Evolutionary conservation across 495 filamentous ascomycete species (phyloP).

Genomic region (Staphylotrichum longicolle): DNA sequence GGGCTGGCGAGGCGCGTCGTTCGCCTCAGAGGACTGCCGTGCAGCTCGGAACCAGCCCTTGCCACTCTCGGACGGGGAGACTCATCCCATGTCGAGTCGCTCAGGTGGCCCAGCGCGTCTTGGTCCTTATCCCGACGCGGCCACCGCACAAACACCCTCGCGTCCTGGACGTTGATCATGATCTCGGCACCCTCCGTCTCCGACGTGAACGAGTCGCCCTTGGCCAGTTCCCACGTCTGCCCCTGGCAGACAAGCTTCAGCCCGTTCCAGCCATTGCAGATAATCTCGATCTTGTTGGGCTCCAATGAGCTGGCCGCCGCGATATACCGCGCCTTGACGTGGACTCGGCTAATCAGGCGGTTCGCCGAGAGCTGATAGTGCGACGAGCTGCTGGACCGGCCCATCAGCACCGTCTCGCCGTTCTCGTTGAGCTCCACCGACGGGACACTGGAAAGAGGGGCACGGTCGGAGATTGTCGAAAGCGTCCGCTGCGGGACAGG

Average conservation of each 20-base stretch:
- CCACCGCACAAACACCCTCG: slow-evolving; percentile 86
- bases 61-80: slow-evolving; percentile 41
- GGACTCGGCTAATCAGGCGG: slow-evolving; percentile 85
- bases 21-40: slow-evolving; percentile 67
- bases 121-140: slow-evolving; percentile 62
- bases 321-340: slow-evolving; percentile 84
- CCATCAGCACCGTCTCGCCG: slow-evolving; percentile 81
- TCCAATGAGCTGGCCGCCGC: slow-evolving; percentile 60
- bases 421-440: slow-evolving; percentile 75
- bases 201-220: slow-evolving; percentile 86
- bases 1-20: slow-evolving; percentile 63
- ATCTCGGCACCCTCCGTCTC: slow-evolving; percentile 88
- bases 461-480: slow-evolving; percentile 76
- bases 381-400: slow-evolving; percentile 86
- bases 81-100: slow-evolving; percentile 70
- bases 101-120: slow-evolving; percentile 57
- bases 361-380: slow-evolving; percentile 90
- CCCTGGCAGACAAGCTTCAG: slow-evolving; percentile 91
- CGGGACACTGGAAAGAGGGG: slow-evolving; percentile 77
- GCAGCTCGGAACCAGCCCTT: slow-evolving; percentile 36
- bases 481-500: slow-evolving; percentile 56
- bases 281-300: slow-evolving; percentile 71
- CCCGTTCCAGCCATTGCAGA: slow-evolving; percentile 95
- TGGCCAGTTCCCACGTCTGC: slow-evolving; percentile 77
- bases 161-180: slow-evolving; percentile 93